Evolutionary conservation across 2,329 filamentous ascomycete species (phyloP), one percentile per base, ranked within the genome.

Genomic region (Corinectria fuckeliana): DNA sequence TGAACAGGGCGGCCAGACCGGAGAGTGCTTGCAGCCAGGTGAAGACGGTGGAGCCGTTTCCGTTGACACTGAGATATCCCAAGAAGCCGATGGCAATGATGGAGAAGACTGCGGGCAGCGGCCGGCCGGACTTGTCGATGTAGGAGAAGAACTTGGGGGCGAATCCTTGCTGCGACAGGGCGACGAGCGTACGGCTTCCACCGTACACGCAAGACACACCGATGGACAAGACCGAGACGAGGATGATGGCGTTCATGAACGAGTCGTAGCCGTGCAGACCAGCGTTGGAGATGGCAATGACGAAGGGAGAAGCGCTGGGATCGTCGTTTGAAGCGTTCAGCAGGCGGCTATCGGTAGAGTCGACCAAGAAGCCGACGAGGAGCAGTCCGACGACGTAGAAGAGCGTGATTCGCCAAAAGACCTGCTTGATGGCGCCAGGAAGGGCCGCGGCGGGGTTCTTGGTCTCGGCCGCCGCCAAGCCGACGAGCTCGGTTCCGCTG

Each of bases 371-470:
- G 13, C 83, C 82, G 14, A 85, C 78, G 10, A 85, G 80, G 51
- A 82, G 76, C 13, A 85, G 76, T 32, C 81, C 81, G 3, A 85
- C 74, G 45, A 85, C 74, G 62, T 85, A 85, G 64, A 85, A 85
- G 61, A 85, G 71, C 0, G 80, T 83, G 60, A 85, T 85, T 65
- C 83, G 81, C 82, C 82, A 85, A 58, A 85, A 85, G 28, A 85
- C 91, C 72, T 96, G 92, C 78, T 95, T 96, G 69, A 94, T 88
- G 5, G 93, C 93, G 2, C 87, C 88, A 0, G 93, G 93, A 1
- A 97, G 82, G 0, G 89, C 85, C 71, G 91, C 88, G 56, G 86
- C 82, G 0, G 90, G 90, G 70, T 91, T 91, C 9, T 78, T 76
- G 0, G 89, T 86, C 74, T 93, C 90, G 6, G 89, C 89, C 1